Evolutionary conservation across 2,329 filamentous ascomycete genomes (phyloP).

Genomic region (Tympanopsis confertula): DNA sequence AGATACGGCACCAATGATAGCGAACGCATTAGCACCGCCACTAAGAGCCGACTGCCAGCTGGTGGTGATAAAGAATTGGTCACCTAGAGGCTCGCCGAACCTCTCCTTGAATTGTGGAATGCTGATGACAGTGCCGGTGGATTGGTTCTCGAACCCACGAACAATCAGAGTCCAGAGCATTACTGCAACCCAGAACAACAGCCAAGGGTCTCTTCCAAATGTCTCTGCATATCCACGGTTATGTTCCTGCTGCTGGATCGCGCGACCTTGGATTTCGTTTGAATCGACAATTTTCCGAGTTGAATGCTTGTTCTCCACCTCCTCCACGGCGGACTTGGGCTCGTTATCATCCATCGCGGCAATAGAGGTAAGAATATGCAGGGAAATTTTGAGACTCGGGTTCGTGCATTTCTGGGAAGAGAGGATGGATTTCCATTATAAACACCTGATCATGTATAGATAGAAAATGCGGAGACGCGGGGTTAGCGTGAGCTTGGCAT

Average conservation of each 20-base stretch:
- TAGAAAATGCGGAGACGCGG: no score
- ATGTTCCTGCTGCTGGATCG: slow-evolving; percentile 15
- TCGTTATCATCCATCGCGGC: no score
- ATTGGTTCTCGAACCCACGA: slow-evolving; percentile 13
- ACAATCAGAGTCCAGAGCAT: slow-evolving; percentile 17
- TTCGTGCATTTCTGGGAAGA: no score
- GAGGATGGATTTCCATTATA: no score
- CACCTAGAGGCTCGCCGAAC: slow-evolving; percentile 7
- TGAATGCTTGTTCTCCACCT: no score
- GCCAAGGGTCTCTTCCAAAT: slow-evolving; percentile 13
- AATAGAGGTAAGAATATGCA: no score
- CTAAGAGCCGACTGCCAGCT: slow-evolving; percentile 16
- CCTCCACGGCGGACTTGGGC: no score
- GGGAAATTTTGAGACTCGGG: no score
- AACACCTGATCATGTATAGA: no score
- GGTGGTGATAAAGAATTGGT: slow-evolving; percentile 11
- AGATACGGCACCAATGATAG: slow-evolving; percentile 11
- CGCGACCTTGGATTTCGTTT: no score
- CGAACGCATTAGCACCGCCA: slow-evolving; percentile 11
- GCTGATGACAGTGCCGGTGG: slow-evolving; percentile 9
- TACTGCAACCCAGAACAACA: slow-evolving; percentile 15
- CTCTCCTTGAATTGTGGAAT: slow-evolving; percentile 8
- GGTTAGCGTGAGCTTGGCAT: no score
- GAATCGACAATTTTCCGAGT: no score
- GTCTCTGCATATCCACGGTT: slow-evolving; percentile 12